Percentiles rank a stretch among this genome's conserved stretches.
phyloP scores from a whole-genome alignment of 2,329 filamentous ascomycete genomes.

The Alternaria rosae region DNA sequence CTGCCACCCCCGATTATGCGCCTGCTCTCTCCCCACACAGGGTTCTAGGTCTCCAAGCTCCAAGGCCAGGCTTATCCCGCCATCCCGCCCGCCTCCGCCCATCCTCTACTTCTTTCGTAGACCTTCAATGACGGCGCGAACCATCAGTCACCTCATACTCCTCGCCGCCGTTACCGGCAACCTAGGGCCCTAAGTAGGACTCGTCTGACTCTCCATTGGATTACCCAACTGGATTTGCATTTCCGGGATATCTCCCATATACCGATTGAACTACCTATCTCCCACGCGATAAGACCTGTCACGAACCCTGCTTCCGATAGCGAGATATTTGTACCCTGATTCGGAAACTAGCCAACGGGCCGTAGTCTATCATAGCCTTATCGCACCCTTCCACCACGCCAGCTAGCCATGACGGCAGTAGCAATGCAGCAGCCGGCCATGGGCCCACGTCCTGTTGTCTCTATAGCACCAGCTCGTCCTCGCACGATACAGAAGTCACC shows the following conservation, averaged over 20 bases:
- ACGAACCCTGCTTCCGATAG: slow-evolving; percentile 25
- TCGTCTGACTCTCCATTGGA: slow-evolving; percentile 16
- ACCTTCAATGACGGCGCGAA: slow-evolving; percentile 54
- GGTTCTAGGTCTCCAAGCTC: slow-evolving; percentile 30
- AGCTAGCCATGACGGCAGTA: slow-evolving; percentile 54
- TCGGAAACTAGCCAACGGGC: slow-evolving; percentile 43
- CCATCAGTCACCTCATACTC: slow-evolving; percentile 53
- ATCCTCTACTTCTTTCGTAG: slow-evolving; percentile 19
- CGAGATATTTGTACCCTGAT: slow-evolving; percentile 24
- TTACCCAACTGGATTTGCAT: slow-evolving; percentile 33
- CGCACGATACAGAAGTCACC: slow-evolving; percentile 51
- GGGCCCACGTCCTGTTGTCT: slow-evolving; percentile 53
- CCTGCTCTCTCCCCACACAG: slow-evolving; percentile 26
- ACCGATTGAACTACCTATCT: slow-evolving; percentile 20
- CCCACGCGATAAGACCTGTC: slow-evolving; percentile 50
- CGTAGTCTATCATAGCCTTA: slow-evolving; percentile 37
- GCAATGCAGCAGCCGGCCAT: slow-evolving; percentile 41
- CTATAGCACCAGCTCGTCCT: slow-evolving; percentile 56
- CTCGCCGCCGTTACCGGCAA: slow-evolving; percentile 51
- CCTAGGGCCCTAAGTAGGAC: slow-evolving; percentile 39
- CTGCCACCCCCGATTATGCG: slow-evolving; percentile 33
- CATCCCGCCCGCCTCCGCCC: slow-evolving; percentile 20
- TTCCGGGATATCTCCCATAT: slow-evolving; percentile 32
- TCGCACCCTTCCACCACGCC: slow-evolving; percentile 29
- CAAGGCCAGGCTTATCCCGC: slow-evolving; percentile 23